Evolutionary conservation across 495 filamentous ascomycete genomes (phyloP).

Genomic region (Rostrohypoxylon terebratum): DNA sequence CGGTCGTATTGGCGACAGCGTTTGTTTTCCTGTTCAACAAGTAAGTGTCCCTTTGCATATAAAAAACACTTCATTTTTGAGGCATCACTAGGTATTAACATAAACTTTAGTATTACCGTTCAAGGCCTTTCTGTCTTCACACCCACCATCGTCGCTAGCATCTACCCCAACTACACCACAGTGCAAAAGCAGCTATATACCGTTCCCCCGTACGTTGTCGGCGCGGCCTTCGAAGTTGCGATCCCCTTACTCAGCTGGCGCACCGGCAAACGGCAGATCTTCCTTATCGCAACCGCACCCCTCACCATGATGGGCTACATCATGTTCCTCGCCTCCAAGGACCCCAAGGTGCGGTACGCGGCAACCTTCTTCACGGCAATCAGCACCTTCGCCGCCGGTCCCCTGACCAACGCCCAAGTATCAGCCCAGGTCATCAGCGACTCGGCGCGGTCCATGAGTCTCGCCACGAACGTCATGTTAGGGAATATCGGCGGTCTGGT

Average conservation of each 20-base stretch:
- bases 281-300: constrained; percentile 67
- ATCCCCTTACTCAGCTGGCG: constrained; percentile 72
- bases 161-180: constrained; percentile 69
- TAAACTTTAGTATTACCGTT: constrained; percentile 73
- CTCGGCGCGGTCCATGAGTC: constrained; percentile 73
- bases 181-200: constrained; percentile 73
- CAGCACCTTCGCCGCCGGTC: constrained; percentile 75
- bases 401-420: constrained; percentile 73
- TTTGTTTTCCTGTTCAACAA: constrained; percentile 77
- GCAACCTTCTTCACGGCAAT: constrained; percentile 76
- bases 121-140: constrained; percentile 81
- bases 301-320: constrained; percentile 76
- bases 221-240: constrained; percentile 72
- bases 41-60: constrained; percentile 36
- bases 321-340: constrained; percentile 72
- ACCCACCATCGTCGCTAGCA: constrained; percentile 76
- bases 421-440: constrained; percentile 78
- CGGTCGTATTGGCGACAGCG: constrained; percentile 73
- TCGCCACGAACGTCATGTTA: constrained; percentile 75
- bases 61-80: constrained; percentile 42
- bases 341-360: constrained; percentile 70
- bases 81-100: constrained; percentile 67
- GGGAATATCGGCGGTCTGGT: constrained; percentile 79
- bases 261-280: constrained; percentile 69
- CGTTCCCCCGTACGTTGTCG: constrained; percentile 77